Conservation (phyloP, 75 land plant species). For the Sequoiadendron giganteum region DNA sequence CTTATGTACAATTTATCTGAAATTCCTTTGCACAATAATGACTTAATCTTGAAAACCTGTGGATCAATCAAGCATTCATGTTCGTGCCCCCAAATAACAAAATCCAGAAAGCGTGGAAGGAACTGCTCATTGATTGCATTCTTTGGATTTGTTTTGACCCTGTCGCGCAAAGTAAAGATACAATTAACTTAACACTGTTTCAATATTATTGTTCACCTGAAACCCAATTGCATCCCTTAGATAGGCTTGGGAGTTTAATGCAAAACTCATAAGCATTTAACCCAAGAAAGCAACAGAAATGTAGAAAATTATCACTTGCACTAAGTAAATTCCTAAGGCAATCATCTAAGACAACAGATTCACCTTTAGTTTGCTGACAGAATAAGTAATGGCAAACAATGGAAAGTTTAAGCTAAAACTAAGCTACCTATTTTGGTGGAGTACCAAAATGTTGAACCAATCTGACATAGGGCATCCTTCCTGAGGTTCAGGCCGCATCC, state of each 20-base stretch:
- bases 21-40: not conserved
- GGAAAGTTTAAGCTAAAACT: not conserved
- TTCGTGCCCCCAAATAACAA: slow-evolving; percentile 98
- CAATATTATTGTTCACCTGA: not conserved
- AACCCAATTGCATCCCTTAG: not conserved
- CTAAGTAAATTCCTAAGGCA: not conserved
- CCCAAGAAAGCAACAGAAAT: not conserved
- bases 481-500: slow-evolving; percentile 94
- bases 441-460: slow-evolving; percentile 97
- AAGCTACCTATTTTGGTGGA: slow-evolving; percentile 93
- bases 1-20: slow-evolving; percentile 4
- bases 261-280: not conserved
- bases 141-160: slow-evolving; percentile 95
- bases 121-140: slow-evolving; percentile 99
- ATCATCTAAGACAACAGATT: not conserved
- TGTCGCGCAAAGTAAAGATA: slow-evolving; percentile 22
- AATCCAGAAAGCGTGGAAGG: slow-evolving; percentile 90
- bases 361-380: not conserved
- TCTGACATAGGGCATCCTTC: slow-evolving; percentile 71
- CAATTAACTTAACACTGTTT: not conserved
- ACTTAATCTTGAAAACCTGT: slow-evolving; percentile 49
- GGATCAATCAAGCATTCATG: slow-evolving; percentile 97
- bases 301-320: not conserved
- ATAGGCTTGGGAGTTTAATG: not conserved
- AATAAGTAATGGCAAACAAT: not conserved